A percentile compares a stretch with the other conserved stretches of the same genome.
Conservation (phyloP, 2,329 filamentous ascomycete species). For the Aspergillus sp. region DNA sequence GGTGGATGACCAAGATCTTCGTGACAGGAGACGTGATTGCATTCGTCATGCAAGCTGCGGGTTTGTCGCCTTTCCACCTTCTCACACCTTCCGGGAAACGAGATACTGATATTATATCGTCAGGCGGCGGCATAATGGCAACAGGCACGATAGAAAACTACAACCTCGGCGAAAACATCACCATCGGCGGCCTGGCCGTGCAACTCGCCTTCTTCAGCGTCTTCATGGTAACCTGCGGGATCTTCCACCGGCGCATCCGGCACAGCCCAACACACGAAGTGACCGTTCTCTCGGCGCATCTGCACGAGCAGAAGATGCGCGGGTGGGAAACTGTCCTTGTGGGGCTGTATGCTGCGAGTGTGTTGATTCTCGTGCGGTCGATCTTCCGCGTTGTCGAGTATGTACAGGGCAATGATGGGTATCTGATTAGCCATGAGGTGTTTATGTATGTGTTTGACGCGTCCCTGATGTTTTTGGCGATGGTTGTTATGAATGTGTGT, state of each 20-base stretch:
- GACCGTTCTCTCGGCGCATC: neutral
- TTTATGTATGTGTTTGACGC: constrained; percentile 14
- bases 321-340: constrained; percentile 15
- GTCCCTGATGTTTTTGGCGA: constrained; percentile 9
- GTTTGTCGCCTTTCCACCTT: constrained; percentile 13
- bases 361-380: constrained; percentile 31
- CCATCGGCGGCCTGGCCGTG: constrained; percentile 61
- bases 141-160: constrained; percentile 12
- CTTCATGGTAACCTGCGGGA: constrained; percentile 55
- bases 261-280: constrained; percentile 30
- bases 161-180: constrained; percentile 41
- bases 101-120: neutral
- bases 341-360: constrained; percentile 17
- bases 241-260: constrained; percentile 55
- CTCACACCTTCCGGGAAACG: no score
- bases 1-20: constrained; percentile 30
- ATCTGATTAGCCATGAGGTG: constrained; percentile 10
- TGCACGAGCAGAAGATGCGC: neutral
- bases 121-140: constrained; percentile 25
- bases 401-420: constrained; percentile 11
- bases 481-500: constrained; percentile 15
- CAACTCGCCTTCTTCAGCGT: constrained; percentile 63
- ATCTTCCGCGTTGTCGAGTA: constrained; percentile 22
- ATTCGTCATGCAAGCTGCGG: constrained; percentile 37
- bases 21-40: constrained; percentile 39